Percentiles rank a stretch among this genome's conserved stretches.
These are phyloP conservation scores for Russula abietina DNA, from an alignment of 768 basidiomycete genomes.

Conservation along the genomic window DNA sequence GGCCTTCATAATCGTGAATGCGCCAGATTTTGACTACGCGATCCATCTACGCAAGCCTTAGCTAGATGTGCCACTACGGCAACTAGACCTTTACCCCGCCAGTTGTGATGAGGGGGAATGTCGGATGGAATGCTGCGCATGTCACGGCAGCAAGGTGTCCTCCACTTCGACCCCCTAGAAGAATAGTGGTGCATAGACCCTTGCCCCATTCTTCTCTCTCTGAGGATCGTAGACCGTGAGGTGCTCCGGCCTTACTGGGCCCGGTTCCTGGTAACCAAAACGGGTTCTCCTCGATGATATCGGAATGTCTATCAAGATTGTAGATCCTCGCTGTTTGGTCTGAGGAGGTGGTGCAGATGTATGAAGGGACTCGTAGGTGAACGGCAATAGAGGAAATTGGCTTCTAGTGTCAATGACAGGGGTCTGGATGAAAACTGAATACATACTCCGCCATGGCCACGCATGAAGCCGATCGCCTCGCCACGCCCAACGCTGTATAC, in stretches of 20 bases:
- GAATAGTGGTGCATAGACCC: conserved; percentile 54
- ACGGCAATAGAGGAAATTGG: conserved; percentile 63
- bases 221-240: conserved; percentile 59
- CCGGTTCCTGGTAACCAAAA: conserved; percentile 48
- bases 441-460: conserved; percentile 30
- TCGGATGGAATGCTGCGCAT: conserved; percentile 62
- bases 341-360: conserved; percentile 66
- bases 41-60: conserved; percentile 47
- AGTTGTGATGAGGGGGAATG: conserved; percentile 62
- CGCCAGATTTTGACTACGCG: conserved; percentile 73
- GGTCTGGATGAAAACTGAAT: background rate
- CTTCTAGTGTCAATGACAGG: conserved; percentile 28
- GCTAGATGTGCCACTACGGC: background rate
- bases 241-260: conserved; percentile 56
- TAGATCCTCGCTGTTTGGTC: conserved; percentile 69
- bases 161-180: conserved; percentile 66
- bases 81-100: conserved; percentile 52
- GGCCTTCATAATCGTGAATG: conserved; percentile 37
- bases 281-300: conserved; percentile 41
- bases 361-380: conserved; percentile 51
- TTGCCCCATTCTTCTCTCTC: conserved; percentile 55
- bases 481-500: conserved; percentile 44
- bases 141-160: conserved; percentile 69
- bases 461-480: conserved; percentile 42
- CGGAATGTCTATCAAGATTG: conserved; percentile 40